Base-by-base conservation (phyloP, 768 basidiomycete species). In the Podaxis mareebaensis region DNA sequence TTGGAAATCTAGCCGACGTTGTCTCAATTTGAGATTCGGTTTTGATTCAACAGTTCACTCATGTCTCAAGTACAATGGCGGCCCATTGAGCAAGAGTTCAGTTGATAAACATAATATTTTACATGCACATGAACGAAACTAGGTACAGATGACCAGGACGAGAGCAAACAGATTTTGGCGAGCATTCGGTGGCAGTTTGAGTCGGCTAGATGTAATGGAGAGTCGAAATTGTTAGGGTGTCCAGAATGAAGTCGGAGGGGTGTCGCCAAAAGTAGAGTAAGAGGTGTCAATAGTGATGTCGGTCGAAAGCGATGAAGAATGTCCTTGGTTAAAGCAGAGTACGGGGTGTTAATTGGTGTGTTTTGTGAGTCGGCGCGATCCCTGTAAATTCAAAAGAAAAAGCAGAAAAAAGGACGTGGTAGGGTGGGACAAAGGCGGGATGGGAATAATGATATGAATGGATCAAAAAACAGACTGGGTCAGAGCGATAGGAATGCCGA, bases 391-490 rank as follows among this genome's bases (percentile, higher is more conserved):
- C 20, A 30, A 10, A 39, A 36, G 15, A 49, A 30, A 30, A 40
- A 28, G 38, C 33, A 24, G 17, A 42, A 38, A 13, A 26, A 24
- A 33, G 53, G 36, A 51, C 8, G 61, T 60, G 59, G 22, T 22
- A 46, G 28, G 22, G 24, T 12, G 13, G 11, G 49, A 51, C 17
- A 28, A 22, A 22, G 40, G 39, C 22, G 63, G 58, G 59, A 64
- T 46, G 53, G 51, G 58, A 55, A 58, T 59, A 64, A 64, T 59
- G 53, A 64, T 59, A 64, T 15, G 39, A 48, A 52, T 10, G 26
- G 28, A 53, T 36, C 44, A 51, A 53, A 58, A 46, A 53, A 53
- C 52, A 54, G 48, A 13, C 20, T 20, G 57, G 33, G 40, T 53
- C 49, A 38, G 55, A 52, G 39, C 38, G 46, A n/a, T 54, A 26